A percentile compares a stretch with the other conserved stretches of the same genome.
Conservation (phyloP, 2,329 filamentous ascomycete genomes). For the Talaromyces islandicus region DNA sequence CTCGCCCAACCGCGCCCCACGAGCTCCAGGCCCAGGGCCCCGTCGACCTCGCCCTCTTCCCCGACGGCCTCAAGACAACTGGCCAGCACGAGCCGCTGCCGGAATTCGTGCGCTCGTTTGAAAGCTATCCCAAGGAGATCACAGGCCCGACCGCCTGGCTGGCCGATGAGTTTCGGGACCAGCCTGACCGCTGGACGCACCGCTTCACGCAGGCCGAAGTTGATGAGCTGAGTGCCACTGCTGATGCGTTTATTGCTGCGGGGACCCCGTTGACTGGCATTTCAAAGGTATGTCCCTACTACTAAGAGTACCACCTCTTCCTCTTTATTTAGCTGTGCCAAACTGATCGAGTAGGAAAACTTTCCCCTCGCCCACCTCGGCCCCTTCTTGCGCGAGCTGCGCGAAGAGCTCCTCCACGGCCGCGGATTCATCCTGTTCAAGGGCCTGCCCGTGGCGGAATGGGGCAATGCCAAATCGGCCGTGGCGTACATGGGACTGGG, state of each 20-base stretch:
- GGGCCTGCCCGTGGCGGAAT: slow-evolving; percentile 68
- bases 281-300: slow-evolving; percentile 53
- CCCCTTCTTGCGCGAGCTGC: slow-evolving; percentile 48
- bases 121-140: slow-evolving; percentile 65
- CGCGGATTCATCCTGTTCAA: slow-evolving; percentile 91
- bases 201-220: slow-evolving; percentile 62
- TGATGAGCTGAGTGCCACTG: slow-evolving; percentile 58
- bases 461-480: slow-evolving; percentile 74
- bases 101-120: slow-evolving; percentile 59
- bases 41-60: slow-evolving; percentile 48
- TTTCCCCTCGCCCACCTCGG: slow-evolving; percentile 57
- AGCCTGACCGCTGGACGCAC: slow-evolving; percentile 68
- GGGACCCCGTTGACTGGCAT: slow-evolving; percentile 67
- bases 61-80: slow-evolving; percentile 61
- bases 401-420: slow-evolving; percentile 66
- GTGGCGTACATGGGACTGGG: slow-evolving; percentile 88
- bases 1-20: background rate
- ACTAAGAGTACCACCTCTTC: too few relatives aligned
- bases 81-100: slow-evolving; percentile 69
- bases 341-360: slow-evolving; percentile 39
- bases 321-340: too few relatives aligned
- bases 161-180: slow-evolving; percentile 55
- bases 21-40: background rate
- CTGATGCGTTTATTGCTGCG: slow-evolving; percentile 63
- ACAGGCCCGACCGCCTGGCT: slow-evolving; percentile 68